Conservation (phyloP, 352 stramenopile species). For the Phytophthora kernoviae region DNA sequence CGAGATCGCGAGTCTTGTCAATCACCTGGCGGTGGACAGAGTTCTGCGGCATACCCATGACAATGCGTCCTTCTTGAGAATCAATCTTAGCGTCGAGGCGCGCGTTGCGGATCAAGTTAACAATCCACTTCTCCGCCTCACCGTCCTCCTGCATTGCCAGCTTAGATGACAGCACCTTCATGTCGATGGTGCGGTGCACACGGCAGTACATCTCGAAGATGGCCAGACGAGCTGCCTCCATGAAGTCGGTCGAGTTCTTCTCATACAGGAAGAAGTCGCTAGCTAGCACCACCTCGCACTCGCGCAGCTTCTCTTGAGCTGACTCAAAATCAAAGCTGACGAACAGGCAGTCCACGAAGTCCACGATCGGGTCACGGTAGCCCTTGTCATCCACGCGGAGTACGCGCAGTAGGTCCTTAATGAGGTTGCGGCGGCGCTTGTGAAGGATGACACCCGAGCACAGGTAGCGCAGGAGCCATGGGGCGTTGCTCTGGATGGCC, state of each 20-base stretch:
- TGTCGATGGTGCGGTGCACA: conserved; percentile 99
- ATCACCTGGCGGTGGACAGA: conserved; percentile 98
- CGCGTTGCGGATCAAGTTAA: conserved; percentile 98
- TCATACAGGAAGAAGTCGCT: conserved; percentile 98
- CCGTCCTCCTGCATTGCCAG: conserved; percentile 95
- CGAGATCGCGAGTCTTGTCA: conserved; percentile 97
- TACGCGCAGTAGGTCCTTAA: conserved; percentile 96
- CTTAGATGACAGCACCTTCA: conserved; percentile 96
- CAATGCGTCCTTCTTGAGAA: conserved; percentile 95
- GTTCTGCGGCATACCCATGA: conserved; percentile 95
- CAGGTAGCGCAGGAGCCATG: conserved; percentile 97
- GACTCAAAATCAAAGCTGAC: conserved; percentile 99
- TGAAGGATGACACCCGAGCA: conserved; percentile 97
- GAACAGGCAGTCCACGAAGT: conserved; percentile 98
- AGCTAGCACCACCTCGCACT: conserved; percentile 95
- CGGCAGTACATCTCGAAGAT: conserved; percentile 99
- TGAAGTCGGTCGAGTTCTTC: conserved; percentile 97
- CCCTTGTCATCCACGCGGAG: conserved; percentile 90
- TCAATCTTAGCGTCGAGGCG: conserved; percentile 99
- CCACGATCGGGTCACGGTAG: conserved; percentile 83
- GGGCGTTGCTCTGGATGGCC: conserved; percentile 98
- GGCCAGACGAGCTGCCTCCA: conserved; percentile 97
- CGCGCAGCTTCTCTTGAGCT: conserved; percentile 92
- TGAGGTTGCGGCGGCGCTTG: conserved; percentile 93
- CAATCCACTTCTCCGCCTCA: conserved; percentile 99